Conservation (phyloP, 306 rosid genomes). For the Quercus agrifolia region DNA sequence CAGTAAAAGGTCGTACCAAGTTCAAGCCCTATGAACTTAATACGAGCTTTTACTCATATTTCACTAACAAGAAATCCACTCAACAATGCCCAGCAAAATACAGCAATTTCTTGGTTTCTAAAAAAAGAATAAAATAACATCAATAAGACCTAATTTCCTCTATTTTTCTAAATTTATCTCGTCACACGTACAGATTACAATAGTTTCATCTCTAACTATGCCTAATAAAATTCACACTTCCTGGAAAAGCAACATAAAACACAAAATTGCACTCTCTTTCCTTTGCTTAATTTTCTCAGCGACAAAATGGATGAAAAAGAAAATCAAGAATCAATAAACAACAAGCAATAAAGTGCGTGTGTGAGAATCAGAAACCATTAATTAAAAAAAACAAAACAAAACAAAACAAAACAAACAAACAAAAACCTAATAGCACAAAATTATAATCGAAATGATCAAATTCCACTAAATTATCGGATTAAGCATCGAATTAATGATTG, state of each 20-base stretch:
- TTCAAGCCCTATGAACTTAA: no score
- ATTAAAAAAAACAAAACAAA: neutral
- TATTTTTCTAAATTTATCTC: neutral
- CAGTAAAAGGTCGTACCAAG: no score
- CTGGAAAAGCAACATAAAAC: neutral
- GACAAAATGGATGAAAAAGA: neutral
- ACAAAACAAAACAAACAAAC: no score
- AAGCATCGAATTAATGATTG: neutral
- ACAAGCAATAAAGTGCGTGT: neutral
- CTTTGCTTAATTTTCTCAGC: neutral
- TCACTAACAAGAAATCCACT: neutral
- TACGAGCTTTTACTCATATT: neutral
- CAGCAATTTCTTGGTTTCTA: neutral
- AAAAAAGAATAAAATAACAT: neutral
- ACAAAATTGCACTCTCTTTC: neutral
- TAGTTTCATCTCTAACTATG: neutral
- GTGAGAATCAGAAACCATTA: neutral
- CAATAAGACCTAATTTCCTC: neutral
- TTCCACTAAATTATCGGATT: no score
- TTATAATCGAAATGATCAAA: neutral
- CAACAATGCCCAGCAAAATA: neutral
- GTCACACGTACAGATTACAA: no score
- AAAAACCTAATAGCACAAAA: neutral
- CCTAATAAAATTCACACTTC: constrained; percentile 1
- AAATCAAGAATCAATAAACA: neutral